Conservation (phyloP, 441 rosid genomes). For the Theobroma grandiflorum region DNA sequence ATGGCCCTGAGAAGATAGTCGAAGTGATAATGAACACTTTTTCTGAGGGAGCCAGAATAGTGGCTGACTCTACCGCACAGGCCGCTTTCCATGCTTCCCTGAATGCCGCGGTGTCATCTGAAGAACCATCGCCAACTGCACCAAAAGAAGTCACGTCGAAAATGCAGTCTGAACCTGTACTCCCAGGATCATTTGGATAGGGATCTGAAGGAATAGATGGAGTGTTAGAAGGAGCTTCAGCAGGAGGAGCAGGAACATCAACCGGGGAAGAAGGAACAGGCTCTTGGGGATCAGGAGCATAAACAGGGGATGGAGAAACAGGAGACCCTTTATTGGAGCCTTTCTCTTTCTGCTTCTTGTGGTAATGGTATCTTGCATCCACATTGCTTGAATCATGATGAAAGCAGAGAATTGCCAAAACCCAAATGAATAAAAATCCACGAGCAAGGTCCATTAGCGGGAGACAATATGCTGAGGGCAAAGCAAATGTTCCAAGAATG, state of each 20-base stretch:
- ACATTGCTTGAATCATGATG: slow-evolving; percentile 52
- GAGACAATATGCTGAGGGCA: slow-evolving; percentile 9
- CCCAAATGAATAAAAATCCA: slow-evolving; percentile 28
- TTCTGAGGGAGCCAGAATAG: slow-evolving; percentile 73
- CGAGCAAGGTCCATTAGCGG: slow-evolving; percentile 40
- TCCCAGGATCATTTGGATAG: slow-evolving; percentile 48
- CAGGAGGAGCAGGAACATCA: slow-evolving; percentile 31
- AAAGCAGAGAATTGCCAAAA: slow-evolving; percentile 30
- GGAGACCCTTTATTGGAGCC: slow-evolving; percentile 44
- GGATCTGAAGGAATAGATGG: slow-evolving; percentile 75
- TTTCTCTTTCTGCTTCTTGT: slow-evolving; percentile 56
- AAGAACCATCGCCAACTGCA: slow-evolving; percentile 82
- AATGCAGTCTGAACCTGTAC: slow-evolving; percentile 33
- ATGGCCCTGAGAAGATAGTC: slow-evolving; percentile 91
- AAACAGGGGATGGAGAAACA: slow-evolving; percentile 15
- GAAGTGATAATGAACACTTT: slow-evolving; percentile 77
- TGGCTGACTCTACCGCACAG: slow-evolving; percentile 72
- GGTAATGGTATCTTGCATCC: slow-evolving; percentile 71
- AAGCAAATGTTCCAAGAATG: slow-evolving; percentile 6
- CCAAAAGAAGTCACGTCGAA: slow-evolving; percentile 81
- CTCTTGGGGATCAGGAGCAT: slow-evolving; percentile 29
- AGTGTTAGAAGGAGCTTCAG: slow-evolving; percentile 40
- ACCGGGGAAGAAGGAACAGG: slow-evolving; percentile 10
- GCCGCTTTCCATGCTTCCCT: slow-evolving; percentile 87
- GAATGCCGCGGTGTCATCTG: slow-evolving; percentile 86